Conservation (phyloP, 2,329 filamentous ascomycete genomes). For the Sphaerostilbella broomeana region DNA sequence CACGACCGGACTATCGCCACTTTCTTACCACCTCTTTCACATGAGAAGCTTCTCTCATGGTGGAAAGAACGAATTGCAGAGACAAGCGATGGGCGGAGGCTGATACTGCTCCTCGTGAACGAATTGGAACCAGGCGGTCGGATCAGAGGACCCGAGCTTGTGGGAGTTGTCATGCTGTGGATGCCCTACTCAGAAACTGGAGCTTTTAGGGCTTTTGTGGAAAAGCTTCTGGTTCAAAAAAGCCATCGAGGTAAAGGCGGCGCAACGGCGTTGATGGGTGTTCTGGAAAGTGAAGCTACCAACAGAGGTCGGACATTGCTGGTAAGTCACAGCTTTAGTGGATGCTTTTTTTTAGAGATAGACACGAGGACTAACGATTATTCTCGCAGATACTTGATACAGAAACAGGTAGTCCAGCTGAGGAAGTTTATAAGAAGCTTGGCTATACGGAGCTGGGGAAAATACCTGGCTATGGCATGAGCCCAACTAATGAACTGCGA, state of each 20-base stretch:
- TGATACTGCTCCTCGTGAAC: slow-evolving; percentile 48
- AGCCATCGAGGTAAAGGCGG: slow-evolving; percentile 44
- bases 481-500: slow-evolving; percentile 41
- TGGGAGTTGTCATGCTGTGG: slow-evolving; percentile 50
- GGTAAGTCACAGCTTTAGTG: slow-evolving; percentile 32
- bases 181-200: slow-evolving; percentile 50
- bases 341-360: neutral
- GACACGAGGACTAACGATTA: neutral
- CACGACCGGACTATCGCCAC: slow-evolving; percentile 49
- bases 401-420: slow-evolving; percentile 45
- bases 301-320: slow-evolving; percentile 44
- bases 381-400: slow-evolving; percentile 43
- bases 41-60: slow-evolving; percentile 49
- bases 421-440: slow-evolving; percentile 47
- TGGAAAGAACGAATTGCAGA: slow-evolving; percentile 50
- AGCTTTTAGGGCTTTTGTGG: slow-evolving; percentile 46
- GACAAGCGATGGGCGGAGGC: slow-evolving; percentile 36
- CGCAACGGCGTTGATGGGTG: slow-evolving; percentile 43
- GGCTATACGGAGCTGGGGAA: slow-evolving; percentile 50
- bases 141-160: slow-evolving; percentile 39
- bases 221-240: slow-evolving; percentile 52
- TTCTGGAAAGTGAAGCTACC: slow-evolving; percentile 49
- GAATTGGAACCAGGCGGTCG: slow-evolving; percentile 26
- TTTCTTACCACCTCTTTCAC: slow-evolving; percentile 53
- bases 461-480: slow-evolving; percentile 48